Evolutionary conservation across 176 grass and related monocot genomes (phyloP), one percentile per base, ranked within the genome.

Genomic region (Carex parvula): DNA sequence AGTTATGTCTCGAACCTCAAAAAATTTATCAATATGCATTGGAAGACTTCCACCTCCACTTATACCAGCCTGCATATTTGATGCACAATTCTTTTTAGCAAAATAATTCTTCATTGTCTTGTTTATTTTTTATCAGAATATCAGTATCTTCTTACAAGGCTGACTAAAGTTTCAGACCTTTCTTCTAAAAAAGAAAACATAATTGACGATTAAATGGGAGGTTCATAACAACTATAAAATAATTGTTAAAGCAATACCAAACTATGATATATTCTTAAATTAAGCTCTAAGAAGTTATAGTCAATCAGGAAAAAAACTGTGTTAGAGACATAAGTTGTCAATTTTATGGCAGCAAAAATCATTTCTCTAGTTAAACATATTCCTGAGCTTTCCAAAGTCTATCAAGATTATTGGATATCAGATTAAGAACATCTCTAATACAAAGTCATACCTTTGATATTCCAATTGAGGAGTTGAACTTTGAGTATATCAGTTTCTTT

Each of bases 21-120:
- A 97, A 91, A 92, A 92, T 57, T 71, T 92, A 79, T 97, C 92
- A 42, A 97, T 82, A 60, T 97, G 85, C 81, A 88, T 88, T 1
- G 90, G 87, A 39, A 97, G 87, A 82, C 90, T 92, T 81, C 92
- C 94, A 87, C 94, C 94, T 44, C 90, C 89, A 90, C 89, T 97
- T 41, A 97, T 87, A 70, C 92, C 89, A 87, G 92, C 90, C 92
- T 97, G 90, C 84, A 39, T 91, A 92, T 42, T 42, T 70, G 33
- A 41, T 70, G 8, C 6, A 20, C n/a, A 8, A 35, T 42, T 69
- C 16, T 69, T 67, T 68, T 37, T 41, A 69, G 41, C 32, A 41
- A 35, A 39, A 6, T 35, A 68, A 37, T 68, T 66, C 1, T 66
- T 22, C 35, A 37, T 16, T 35, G 15, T 39, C 65, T 18, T 69